phyloP scores from a whole-genome alignment of 2,329 filamentous ascomycete species.

The Penicillium aurantiogriseum region DNA sequence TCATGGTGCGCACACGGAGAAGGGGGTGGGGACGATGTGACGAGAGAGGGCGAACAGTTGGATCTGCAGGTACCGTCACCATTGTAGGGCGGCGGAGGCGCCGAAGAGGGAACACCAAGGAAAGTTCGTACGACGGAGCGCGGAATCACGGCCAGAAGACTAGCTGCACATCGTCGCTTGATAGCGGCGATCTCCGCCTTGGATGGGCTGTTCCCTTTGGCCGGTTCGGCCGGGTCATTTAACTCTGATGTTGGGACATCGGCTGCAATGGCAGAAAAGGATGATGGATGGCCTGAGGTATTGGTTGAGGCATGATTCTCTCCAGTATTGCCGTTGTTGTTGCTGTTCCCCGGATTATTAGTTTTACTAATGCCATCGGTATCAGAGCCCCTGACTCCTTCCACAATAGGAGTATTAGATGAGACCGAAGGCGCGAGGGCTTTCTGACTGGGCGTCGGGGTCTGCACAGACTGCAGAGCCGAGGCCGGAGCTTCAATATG shows the following conservation, averaged over 20 bases:
- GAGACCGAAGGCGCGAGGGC: slow-evolving; percentile 26
- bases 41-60: slow-evolving; percentile 18
- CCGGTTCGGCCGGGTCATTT: slow-evolving; percentile 14
- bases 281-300: neutral
- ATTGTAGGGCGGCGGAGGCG: slow-evolving; percentile 8
- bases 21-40: slow-evolving; percentile 19
- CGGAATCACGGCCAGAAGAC: slow-evolving; percentile 45
- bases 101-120: slow-evolving; percentile 36
- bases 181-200: slow-evolving; percentile 38
- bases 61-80: slow-evolving; percentile 26
- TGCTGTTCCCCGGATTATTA: slow-evolving; percentile 7
- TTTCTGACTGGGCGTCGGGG: slow-evolving; percentile 24
- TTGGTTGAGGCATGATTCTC: slow-evolving; percentile 14
- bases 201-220: slow-evolving; percentile 21
- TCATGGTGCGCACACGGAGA: neutral
- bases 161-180: slow-evolving; percentile 46
- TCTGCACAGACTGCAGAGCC: slow-evolving; percentile 26
- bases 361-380: slow-evolving; percentile 5
- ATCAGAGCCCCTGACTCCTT: slow-evolving; percentile 8
- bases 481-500: slow-evolving; percentile 27
- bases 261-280: neutral
- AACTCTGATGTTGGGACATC: slow-evolving; percentile 3
- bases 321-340: slow-evolving; percentile 11
- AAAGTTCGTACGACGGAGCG: slow-evolving; percentile 45
- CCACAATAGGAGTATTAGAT: slow-evolving; percentile 19